Evolutionary conservation across 2,329 filamentous ascomycete species (phyloP), one percentile per base, ranked within the genome.

Genomic region (Arthroderma sp.): DNA sequence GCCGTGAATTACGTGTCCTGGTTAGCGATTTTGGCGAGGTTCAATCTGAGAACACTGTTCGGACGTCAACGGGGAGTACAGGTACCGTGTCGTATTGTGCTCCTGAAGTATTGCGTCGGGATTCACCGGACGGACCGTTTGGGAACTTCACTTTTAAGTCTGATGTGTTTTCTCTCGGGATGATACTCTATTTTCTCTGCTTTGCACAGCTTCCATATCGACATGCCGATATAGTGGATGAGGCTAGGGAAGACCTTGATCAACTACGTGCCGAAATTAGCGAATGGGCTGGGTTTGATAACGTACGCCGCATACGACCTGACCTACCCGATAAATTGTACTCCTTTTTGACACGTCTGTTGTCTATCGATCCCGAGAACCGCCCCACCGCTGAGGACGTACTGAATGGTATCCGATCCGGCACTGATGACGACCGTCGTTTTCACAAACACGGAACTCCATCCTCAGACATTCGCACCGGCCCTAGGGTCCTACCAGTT

Each of bases 1-100:
- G 80, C 27, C 74, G 74, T 40, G 80, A 79, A 36, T 68, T 87
- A 7, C 77, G 75, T 43, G 94, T 94, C 39, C 70, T 98, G 10
- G 94, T 98, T 46, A 96, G 89, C 60, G 91, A 98, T 60, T 98
- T 98, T 66, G 91, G 93, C 36, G 91, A 98, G 62, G 89, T 96
- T 0, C 93, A 98, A 60, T 75, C 80, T 1, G 84, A 88, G 52
- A 83, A 89, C 56, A 76, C 77, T 0, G 77, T 79, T 10, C 79
- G 91, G n/a, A 84, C 83, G 47, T 94, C 87, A 0, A 94, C 88
- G 0, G 91, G 91, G 1, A 83, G 87, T 0, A 98, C 91, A 0
- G 91, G 91, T 1, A 98, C 91, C 0, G 91, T 98, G 38, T 96
- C 89, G 0, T 98, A 95, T 62, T 98, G 91, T 62, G 91, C 91